Base-by-base conservation (phyloP, 495 filamentous ascomycete genomes). In the Terfezia boudieri region DNA sequence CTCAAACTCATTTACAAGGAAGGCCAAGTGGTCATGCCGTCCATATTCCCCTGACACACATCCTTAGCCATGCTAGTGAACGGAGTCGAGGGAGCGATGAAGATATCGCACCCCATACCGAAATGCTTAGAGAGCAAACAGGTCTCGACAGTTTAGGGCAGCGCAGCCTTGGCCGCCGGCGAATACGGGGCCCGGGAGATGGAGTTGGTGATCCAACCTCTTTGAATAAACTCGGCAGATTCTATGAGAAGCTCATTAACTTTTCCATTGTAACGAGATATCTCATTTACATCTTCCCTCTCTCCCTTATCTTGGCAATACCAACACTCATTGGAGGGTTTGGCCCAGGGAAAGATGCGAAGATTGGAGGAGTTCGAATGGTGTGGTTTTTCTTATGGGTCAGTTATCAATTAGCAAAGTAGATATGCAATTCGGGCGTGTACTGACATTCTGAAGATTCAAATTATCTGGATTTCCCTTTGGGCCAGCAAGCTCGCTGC, bases 191-290 rank as follows among this genome's bases (percentile, higher is more conserved):
- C 54, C 70, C 67, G 53, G 76, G 67, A 32, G 64, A 51, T 23
- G 67, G 73, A 43, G 65, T 71, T 51, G 73, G 74, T 9, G 71
- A 73, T 49, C 77, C 75, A 54, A 74, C 79, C 55, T 32, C 26
- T 32, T 64, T 95, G 59, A 95, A 79, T 55, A 72, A 73, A 50
- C 82, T 98, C 79, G 90, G 90, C n/a, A 78, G 70, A 56, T 67
- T 98, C 56, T 98, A 95, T 67, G 74, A 81, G 62, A 86, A 79
- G 63, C 76, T 98, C 52, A 67, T 90, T 60, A 77, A 83, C 63
- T 93, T 86, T 68, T 89, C 83, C 14, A 76, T 89, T 61, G 64
- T 93, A 60, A 93, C 82, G 52, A 77, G 88, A 32, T 98, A 96
- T 62, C 71, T 94, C 49, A 73, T 98, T 52, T 95, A 94, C 65